These are phyloP conservation scores for Prinsepia uniflora DNA, from an alignment of 306 rosid genomes.

Conservation along the genomic window DNA sequence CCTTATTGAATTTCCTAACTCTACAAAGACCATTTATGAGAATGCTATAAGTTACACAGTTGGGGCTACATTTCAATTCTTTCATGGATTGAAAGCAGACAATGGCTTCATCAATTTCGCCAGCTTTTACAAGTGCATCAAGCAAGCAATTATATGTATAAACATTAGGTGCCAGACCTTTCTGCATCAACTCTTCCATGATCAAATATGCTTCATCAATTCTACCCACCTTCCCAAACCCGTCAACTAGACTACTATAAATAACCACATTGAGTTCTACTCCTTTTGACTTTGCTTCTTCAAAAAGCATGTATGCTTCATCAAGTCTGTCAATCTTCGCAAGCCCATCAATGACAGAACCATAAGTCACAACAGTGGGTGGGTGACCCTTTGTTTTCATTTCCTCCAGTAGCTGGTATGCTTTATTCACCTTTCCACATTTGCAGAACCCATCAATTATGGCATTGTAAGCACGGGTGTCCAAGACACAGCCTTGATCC, in stretches of 20 bases:
- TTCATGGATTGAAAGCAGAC: constrained; percentile 86
- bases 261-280: constrained; percentile 66
- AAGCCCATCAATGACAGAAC: constrained; percentile 87
- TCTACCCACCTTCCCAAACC: constrained; percentile 95
- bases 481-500: constrained; percentile 78
- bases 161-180: constrained; percentile 67
- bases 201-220: constrained; percentile 89
- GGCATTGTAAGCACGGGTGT: constrained; percentile 74
- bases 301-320: constrained; percentile 94
- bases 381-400: constrained; percentile 80
- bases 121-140: constrained; percentile 86
- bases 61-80: constrained; percentile 68
- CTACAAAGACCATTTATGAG: constrained; percentile 89
- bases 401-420: constrained; percentile 86
- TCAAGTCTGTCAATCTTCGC: constrained; percentile 92
- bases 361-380: constrained; percentile 85
- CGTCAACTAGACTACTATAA: constrained; percentile 84
- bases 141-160: constrained; percentile 93
- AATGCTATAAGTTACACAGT: constrained; percentile 74
- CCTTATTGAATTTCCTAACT: constrained; percentile 87
- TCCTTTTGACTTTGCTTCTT: constrained; percentile 84
- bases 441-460: constrained; percentile 88
- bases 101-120: constrained; percentile 84
- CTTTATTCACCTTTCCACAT: constrained; percentile 83
- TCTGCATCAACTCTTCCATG: constrained; percentile 91